These are phyloP conservation scores for Phalaenopsis aphrodite DNA, from an alignment of 106 monocot genomes.

Conservation along the genomic window DNA sequence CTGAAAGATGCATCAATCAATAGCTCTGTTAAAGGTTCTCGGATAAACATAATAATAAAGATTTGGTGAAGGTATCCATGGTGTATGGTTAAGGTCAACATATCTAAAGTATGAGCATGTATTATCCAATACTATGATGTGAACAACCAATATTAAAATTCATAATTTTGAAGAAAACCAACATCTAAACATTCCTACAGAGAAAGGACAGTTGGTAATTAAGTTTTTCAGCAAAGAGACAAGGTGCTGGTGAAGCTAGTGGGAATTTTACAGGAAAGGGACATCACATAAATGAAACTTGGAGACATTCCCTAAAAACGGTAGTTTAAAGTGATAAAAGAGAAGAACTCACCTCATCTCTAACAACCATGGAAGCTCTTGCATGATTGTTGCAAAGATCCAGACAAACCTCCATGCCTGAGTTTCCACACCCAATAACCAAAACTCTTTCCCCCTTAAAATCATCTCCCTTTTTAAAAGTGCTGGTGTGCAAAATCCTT, in stretches of 20 bases:
- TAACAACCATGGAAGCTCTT: conserved; percentile 49
- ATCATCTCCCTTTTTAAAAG: conserved; percentile 49
- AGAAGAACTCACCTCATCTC: conserved; percentile 40
- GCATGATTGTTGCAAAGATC: conserved; percentile 66
- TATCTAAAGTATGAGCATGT: background rate
- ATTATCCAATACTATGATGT: background rate
- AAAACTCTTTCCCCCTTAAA: conserved; percentile 55
- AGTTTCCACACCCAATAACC: conserved; percentile 82
- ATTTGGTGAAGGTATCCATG: no score
- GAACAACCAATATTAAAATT: background rate
- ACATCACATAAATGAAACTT: conserved; percentile 1
- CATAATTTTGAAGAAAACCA: background rate
- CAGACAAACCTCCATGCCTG: conserved; percentile 78
- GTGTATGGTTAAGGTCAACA: background rate
- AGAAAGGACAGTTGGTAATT: background rate
- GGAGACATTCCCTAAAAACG: no score
- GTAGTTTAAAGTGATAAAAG: background rate
- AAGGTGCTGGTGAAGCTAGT: conserved; percentile 1
- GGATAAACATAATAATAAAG: background rate
- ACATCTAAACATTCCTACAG: background rate
- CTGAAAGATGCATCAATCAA: conserved; percentile 14
- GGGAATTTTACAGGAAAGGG: background rate
- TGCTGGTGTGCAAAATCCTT: conserved; percentile 40
- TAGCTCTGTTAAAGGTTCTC: background rate
- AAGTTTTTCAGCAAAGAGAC: background rate